Base-by-base conservation (phyloP, 495 filamentous ascomycete genomes). In the Penicillium coffeae region DNA sequence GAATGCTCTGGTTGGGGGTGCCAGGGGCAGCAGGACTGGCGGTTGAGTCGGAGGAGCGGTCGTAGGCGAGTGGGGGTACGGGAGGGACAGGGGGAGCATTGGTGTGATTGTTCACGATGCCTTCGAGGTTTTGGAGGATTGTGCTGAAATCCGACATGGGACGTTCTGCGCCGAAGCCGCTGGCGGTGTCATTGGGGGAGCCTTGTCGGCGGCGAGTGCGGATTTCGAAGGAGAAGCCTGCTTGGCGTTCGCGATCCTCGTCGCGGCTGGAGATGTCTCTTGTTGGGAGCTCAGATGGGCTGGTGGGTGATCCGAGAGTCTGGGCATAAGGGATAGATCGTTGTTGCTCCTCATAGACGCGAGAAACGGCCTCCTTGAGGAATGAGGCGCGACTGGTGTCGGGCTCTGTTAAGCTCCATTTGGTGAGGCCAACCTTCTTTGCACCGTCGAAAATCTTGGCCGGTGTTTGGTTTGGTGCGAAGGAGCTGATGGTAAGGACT, bases 281-380 rank as follows among this genome's bases (percentile, higher is more conserved):
- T 36, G 38, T 32, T 39, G 58, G 10, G 25, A 54, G 19, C 15
- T 51, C 33, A 36, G 49, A 10, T 33, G 47, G 32, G 47, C 49
- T 38, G 54, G 27, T 35, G 20, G 50, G 49, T 0, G 33, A 37
- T 21, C 47, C 43, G 13, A 42, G 50, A 14, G 5, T 10, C 25
- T 35, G 14, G 3, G 54, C 27, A 16, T 50, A 48, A 7, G 34
- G 15, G 27, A 20, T 25, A 19, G 12, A 27, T 25, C 65, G 65
- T 35, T 78, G 65, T 21, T 68, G 68, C 25, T 76, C 73, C 47
- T 80, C 74, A 59, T 86, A 86, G 22, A 81, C 73, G 25, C 75
- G 76, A 2, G 74, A 70, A 14, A 85, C 69, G 0, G 81, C 81
- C 62, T 85, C 80, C 49, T 82, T 81, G 45, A 87, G 70, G 58